Evolutionary conservation across 208 protist species (phyloP), one percentile per base, ranked within the genome.

Genomic region (Leishmania gerbilli): DNA sequence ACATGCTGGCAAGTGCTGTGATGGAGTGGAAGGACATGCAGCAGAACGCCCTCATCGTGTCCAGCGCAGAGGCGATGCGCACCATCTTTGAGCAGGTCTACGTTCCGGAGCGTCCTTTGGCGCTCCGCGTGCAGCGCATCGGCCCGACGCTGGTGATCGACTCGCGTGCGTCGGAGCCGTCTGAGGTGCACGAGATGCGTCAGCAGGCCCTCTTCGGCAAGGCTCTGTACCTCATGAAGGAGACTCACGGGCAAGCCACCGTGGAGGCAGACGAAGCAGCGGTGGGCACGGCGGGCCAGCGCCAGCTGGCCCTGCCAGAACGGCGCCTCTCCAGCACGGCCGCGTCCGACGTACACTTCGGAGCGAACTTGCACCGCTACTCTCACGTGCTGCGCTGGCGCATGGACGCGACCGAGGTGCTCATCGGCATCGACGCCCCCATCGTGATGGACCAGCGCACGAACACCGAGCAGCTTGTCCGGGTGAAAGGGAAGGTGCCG

Each of bases 351-450:
- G 49, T 56, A 6, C 71, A 71, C 53, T 79, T 76, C n/a, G 82
- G 82, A 31, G 78, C 47, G 74, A 79, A 68, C 49, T 68, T 81
- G 47, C 82, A 86, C 76, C 87, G 90, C 31, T 96, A 92, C 77
- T 91, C 90, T 24, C 88, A 95, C 56, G 85, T 92, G 65, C 84
- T 96, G 53, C 87, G 85, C 24, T 96, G 91, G 90, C 90, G 92
- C 55, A 95, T 96, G 75, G 92, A 91, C 71, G 31, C 77, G 42
- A 89, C 93, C 77, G 91, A 94, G 85, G 87, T 95, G 62, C 79
- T 96, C 31, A 89, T 97, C 47, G 95, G 95, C 71, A 86, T 94
- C 58, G 95, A 97, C 81, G 92, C 91, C 1, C 95, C 95, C 6
- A 84, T 97, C 75, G 75, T 95, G n/a, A 24, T 93, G 17, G 90